Evolutionary conservation across 768 basidiomycete genomes (phyloP).

Genomic region (Lentinus brumalis): DNA sequence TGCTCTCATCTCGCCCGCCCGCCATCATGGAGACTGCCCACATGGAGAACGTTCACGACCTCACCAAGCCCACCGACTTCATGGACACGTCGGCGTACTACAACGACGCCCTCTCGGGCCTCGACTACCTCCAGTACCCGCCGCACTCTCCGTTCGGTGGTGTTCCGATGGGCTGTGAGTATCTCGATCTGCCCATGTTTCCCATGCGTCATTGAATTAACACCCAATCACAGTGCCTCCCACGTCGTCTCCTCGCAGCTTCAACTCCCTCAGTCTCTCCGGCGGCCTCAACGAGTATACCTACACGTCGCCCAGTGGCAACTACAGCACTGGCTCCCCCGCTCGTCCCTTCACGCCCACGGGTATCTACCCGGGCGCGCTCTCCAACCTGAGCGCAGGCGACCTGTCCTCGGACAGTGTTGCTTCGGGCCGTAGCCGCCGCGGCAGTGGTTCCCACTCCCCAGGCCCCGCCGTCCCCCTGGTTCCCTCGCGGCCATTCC

Average conservation of each 20-base stretch:
- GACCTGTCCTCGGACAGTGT: constrained; percentile 77
- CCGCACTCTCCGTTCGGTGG: constrained; percentile 67
- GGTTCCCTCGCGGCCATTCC: constrained; percentile 61
- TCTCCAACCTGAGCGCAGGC: constrained; percentile 69
- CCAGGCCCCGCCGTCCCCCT: constrained; percentile 47
- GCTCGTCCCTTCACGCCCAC: constrained; percentile 72
- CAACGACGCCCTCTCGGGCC: constrained; percentile 47
- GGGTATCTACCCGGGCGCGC: constrained; percentile 68
- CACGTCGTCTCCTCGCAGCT: constrained; percentile 58
- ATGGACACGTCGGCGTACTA: constrained; percentile 43
- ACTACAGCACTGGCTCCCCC: constrained; percentile 54
- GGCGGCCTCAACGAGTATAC: constrained; percentile 62
- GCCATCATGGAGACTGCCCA: constrained; percentile 49
- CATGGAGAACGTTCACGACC: constrained; percentile 48
- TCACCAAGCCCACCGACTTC: constrained; percentile 52
- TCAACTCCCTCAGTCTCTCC: constrained; percentile 61
- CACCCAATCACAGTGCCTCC: constrained; percentile 46
- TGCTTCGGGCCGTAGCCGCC: constrained; percentile 62
- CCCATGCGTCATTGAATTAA: constrained; percentile 10
- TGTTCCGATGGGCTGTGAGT: constrained; percentile 62
- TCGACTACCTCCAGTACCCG: constrained; percentile 72
- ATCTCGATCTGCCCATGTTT: constrained; percentile 6
- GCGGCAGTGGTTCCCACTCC: constrained; percentile 65
- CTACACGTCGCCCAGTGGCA: constrained; percentile 49
- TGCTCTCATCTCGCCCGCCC: constrained; percentile 23